Conservation (phyloP, 164 flowering plant genomes). For the Aristolochia contorta region DNA sequence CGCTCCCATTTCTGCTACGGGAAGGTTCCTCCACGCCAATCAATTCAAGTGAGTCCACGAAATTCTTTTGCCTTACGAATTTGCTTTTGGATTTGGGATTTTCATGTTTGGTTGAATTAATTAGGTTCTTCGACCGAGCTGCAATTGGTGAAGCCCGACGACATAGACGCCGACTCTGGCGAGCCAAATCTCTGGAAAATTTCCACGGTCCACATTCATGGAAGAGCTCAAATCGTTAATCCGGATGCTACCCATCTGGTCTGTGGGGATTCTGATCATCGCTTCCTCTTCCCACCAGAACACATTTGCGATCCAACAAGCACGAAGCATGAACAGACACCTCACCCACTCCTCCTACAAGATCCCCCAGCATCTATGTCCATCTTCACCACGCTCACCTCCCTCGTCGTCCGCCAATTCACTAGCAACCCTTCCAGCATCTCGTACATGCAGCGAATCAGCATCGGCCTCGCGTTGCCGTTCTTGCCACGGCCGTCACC, state of each 20-base stretch:
- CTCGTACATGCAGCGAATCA: constrained; percentile 13
- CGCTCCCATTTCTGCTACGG: too few relatives aligned
- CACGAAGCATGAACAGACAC: too few relatives aligned
- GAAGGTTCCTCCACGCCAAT: too few relatives aligned
- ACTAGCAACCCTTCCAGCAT: constrained; percentile 5
- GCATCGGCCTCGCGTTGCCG: constrained; percentile 32
- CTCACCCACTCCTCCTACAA: too few relatives aligned
- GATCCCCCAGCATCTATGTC: too few relatives aligned
- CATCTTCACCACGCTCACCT: constrained; percentile 16
- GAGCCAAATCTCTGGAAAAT: constrained; percentile 15
- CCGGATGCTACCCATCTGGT: too few relatives aligned
- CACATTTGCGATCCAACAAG: constrained; percentile 15
- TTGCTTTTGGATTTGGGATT: too few relatives aligned
- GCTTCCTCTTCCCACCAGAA: constrained; percentile 10
- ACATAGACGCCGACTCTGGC: neutral
- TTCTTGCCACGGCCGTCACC: constrained; percentile 30
- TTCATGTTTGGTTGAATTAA: neutral
- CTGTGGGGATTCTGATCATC: constrained; percentile 8
- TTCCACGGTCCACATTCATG: too few relatives aligned
- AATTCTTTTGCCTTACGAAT: too few relatives aligned
- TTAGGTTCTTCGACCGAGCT: constrained; percentile 15
- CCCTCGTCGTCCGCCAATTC: constrained; percentile 5
- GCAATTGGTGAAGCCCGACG: constrained; percentile 9
- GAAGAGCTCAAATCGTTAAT: too few relatives aligned
- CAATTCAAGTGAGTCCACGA: too few relatives aligned